These are phyloP conservation scores for Discostella pseudostelligera DNA, from an alignment of 108 stramenopile genomes.

Conservation along the genomic window DNA sequence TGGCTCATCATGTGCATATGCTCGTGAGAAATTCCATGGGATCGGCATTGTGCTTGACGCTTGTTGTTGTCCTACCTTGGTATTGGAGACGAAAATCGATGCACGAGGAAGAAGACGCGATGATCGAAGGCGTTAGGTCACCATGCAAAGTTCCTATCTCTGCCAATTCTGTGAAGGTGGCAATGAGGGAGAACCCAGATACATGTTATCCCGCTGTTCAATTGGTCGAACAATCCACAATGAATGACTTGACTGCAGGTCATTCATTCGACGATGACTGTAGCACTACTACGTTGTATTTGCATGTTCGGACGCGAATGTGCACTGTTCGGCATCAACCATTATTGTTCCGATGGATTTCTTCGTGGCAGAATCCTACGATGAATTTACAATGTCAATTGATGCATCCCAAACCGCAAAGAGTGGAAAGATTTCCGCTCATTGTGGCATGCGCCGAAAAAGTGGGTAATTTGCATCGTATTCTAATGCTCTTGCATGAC, in stretches of 20 bases:
- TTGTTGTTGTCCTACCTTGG: conserved; percentile 29
- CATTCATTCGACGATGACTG: too few species aligned
- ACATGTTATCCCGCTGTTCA: conserved; percentile 43
- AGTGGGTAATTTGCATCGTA: conserved; percentile 42
- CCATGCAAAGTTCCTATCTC: conserved; percentile 4
- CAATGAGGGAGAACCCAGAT: conserved; percentile 40
- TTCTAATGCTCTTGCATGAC: conserved; percentile 41
- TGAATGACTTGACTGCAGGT: neutral
- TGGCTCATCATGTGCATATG: conserved; percentile 53
- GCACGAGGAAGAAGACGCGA: neutral
- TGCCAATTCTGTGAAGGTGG: conserved; percentile 6
- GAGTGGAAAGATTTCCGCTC: conserved; percentile 11
- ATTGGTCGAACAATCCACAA: conserved; percentile 18
- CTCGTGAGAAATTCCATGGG: conserved; percentile 50
- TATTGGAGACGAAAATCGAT: conserved; percentile 13
- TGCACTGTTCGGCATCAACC: conserved; percentile 48
- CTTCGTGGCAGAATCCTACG: neutral
- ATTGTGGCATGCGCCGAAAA: conserved; percentile 48
- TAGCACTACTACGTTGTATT: conserved; percentile 1
- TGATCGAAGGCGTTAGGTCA: too few species aligned
- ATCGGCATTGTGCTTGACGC: conserved; percentile 45
- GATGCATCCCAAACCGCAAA: neutral
- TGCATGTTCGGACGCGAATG: conserved; percentile 40
- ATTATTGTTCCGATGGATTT: conserved; percentile 29
- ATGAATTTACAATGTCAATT: neutral